These are phyloP conservation scores for Zygoascus ofunaensis DNA, from an alignment of 805 yeast genomes.

Conservation along the genomic window DNA sequence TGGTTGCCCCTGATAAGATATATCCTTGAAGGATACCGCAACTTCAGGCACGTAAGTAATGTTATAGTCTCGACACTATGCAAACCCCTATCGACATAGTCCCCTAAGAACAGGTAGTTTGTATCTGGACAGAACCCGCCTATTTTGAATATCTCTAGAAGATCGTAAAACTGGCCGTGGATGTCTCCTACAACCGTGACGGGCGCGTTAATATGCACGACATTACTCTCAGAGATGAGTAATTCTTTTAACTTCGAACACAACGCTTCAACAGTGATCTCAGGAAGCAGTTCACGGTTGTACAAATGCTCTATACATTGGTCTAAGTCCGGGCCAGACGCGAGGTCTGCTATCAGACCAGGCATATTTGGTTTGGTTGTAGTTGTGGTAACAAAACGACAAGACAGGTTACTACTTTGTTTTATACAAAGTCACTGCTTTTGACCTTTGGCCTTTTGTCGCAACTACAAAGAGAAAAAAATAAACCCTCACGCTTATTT, in stretches of 20 bases:
- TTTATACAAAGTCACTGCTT: too few relatives aligned
- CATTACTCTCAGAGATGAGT: conserved; percentile 72
- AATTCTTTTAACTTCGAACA: conserved; percentile 79
- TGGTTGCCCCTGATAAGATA: conserved; percentile 88
- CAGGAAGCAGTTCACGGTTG: conserved; percentile 58
- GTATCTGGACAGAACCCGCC: conserved; percentile 94
- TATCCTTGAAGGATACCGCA: conserved; percentile 80
- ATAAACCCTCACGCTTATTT: too few relatives aligned
- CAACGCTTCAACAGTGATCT: conserved; percentile 56
- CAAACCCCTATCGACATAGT: conserved; percentile 92
- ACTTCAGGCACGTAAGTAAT: conserved; percentile 67
- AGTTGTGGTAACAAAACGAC: too few relatives aligned
- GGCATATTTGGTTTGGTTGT: too few relatives aligned
- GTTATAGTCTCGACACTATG: conserved; percentile 91
- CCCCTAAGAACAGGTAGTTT: conserved; percentile 87
- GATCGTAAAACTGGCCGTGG: conserved; percentile 94
- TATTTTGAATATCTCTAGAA: conserved; percentile 82
- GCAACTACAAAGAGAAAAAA: too few relatives aligned
- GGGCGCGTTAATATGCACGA: conserved; percentile 74
- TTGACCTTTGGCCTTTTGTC: too few relatives aligned
- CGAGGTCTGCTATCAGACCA: conserved; percentile 10
- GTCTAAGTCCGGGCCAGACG: conserved; percentile 43
- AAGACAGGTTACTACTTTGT: too few relatives aligned
- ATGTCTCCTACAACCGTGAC: conserved; percentile 96
- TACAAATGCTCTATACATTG: conserved; percentile 60